Percentiles rank a stretch among this genome's conserved stretches.
Evolutionary conservation across 306 rosid genomes (phyloP).

Genomic region (Corylus avellana): DNA sequence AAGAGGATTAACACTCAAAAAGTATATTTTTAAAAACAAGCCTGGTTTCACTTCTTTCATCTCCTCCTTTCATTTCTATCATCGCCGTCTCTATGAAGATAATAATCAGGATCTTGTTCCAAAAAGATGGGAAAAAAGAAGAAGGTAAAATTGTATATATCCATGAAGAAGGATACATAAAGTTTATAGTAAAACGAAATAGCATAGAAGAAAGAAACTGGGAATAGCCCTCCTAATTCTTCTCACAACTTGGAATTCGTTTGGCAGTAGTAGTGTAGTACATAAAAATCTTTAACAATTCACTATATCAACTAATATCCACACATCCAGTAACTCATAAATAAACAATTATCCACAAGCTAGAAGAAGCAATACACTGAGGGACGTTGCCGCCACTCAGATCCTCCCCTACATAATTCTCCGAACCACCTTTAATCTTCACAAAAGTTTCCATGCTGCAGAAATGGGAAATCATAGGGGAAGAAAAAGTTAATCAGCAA

Average conservation of each 20-base stretch:
- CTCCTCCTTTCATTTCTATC: not conserved
- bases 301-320: slow-evolving; percentile 37
- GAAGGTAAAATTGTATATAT: not conserved
- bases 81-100: not conserved
- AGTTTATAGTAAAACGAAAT: not conserved
- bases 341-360: slow-evolving; percentile 37
- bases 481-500: not conserved
- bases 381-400: slow-evolving; percentile 19
- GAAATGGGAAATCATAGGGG: not conserved
- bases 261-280: not conserved
- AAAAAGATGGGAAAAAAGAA: not conserved
- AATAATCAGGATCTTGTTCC: not conserved
- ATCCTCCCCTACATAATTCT: not conserved
- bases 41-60: not conserved
- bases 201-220: not conserved
- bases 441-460: slow-evolving; percentile 80
- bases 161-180: not conserved
- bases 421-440: slow-evolving; percentile 28
- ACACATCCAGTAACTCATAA: slow-evolving; percentile 39
- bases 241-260: not conserved
- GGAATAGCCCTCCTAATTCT: slow-evolving; percentile 29
- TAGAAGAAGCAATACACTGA: slow-evolving; percentile 40
- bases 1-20: too few species aligned
- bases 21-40: not conserved
- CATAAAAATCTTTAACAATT: slow-evolving; percentile 22